These are phyloP conservation scores for Metarhizium anisopliae DNA, from an alignment of 2,329 filamentous ascomycete genomes.

Conservation along the genomic window DNA sequence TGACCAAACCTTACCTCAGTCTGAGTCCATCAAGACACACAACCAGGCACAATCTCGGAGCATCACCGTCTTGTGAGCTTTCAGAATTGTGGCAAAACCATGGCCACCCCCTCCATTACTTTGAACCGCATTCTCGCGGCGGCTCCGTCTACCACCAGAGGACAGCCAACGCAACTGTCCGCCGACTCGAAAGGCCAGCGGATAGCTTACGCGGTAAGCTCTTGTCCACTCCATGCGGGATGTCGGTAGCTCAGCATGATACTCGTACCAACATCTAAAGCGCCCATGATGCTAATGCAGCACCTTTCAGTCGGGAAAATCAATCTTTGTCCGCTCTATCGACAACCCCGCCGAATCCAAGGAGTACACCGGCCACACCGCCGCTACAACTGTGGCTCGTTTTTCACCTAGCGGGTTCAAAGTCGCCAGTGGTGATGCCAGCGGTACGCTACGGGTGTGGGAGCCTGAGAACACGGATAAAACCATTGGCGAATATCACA, in stretches of 20 bases:
- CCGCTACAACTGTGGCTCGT: slow-evolving; percentile 81
- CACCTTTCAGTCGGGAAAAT: slow-evolving; percentile 68
- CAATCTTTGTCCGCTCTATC: slow-evolving; percentile 90
- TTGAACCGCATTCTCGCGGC: slow-evolving; percentile 72
- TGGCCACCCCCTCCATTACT: slow-evolving; percentile 38
- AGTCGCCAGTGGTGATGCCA: slow-evolving; percentile 81
- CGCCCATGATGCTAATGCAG: slow-evolving; percentile 1
- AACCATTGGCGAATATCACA: slow-evolving; percentile 89
- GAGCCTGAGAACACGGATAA: slow-evolving; percentile 76
- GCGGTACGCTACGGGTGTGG: slow-evolving; percentile 84
- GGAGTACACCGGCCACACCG: slow-evolving; percentile 88
- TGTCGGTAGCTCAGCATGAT: background rate
- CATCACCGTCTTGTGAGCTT: background rate
- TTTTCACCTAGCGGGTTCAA: slow-evolving; percentile 95
- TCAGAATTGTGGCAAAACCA: slow-evolving; percentile 6
- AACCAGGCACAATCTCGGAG: background rate
- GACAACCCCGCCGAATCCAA: slow-evolving; percentile 76
- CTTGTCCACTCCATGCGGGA: background rate
- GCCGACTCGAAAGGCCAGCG: slow-evolving; percentile 82
- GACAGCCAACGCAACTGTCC: slow-evolving; percentile 82
- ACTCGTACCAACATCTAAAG: background rate
- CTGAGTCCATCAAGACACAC: background rate
- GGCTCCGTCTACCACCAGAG: slow-evolving; percentile 72
- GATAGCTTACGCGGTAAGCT: slow-evolving; percentile 79
- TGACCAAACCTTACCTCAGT: background rate